phyloP scores from a whole-genome alignment of 1,284 basidiomycete genomes.

The Tylopilus microsporus region DNA sequence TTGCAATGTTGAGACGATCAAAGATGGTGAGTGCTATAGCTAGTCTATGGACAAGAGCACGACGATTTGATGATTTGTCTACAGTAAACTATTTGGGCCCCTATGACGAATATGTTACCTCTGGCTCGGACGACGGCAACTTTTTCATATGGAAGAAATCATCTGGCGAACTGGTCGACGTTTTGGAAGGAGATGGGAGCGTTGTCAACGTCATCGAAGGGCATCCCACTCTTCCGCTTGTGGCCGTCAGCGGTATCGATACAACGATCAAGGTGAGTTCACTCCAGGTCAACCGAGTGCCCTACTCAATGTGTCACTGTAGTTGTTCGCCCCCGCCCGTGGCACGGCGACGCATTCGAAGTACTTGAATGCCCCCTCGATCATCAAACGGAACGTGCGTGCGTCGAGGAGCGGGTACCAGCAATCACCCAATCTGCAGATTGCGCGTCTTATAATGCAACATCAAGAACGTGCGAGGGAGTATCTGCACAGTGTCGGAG shows the following conservation, averaged over 20 bases:
- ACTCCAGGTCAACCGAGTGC: background rate
- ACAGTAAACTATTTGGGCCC: slow-evolving; percentile 84
- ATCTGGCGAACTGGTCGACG: slow-evolving; percentile 60
- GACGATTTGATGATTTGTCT: background rate
- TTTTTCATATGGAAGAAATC: slow-evolving; percentile 82
- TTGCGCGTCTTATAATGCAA: slow-evolving; percentile 35
- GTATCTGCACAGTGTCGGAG: slow-evolving; percentile 17
- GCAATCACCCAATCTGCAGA: slow-evolving; percentile 25
- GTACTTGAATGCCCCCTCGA: slow-evolving; percentile 46
- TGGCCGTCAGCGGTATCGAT: slow-evolving; percentile 89
- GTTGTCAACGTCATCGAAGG: slow-evolving; percentile 87
- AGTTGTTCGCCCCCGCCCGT: slow-evolving; percentile 69
- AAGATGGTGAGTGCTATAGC: slow-evolving; percentile 65
- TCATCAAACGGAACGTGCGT: slow-evolving; percentile 50
- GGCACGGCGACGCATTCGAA: slow-evolving; percentile 49
- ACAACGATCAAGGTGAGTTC: slow-evolving; percentile 74
- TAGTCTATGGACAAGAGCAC: no score
- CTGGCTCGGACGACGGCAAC: slow-evolving; percentile 88
- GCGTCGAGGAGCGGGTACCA: slow-evolving; percentile 24
- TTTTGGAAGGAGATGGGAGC: slow-evolving; percentile 77
- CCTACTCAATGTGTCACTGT: slow-evolving; percentile 5
- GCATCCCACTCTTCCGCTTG: slow-evolving; percentile 74
- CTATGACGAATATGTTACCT: slow-evolving; percentile 71
- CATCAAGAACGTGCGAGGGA: slow-evolving; percentile 33
- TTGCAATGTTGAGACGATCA: slow-evolving; percentile 82